A percentile compares a stretch with the other conserved stretches of the same genome.
phyloP scores from a whole-genome alignment of 2,329 filamentous ascomycete genomes.

The Aplosporella prunicola region DNA sequence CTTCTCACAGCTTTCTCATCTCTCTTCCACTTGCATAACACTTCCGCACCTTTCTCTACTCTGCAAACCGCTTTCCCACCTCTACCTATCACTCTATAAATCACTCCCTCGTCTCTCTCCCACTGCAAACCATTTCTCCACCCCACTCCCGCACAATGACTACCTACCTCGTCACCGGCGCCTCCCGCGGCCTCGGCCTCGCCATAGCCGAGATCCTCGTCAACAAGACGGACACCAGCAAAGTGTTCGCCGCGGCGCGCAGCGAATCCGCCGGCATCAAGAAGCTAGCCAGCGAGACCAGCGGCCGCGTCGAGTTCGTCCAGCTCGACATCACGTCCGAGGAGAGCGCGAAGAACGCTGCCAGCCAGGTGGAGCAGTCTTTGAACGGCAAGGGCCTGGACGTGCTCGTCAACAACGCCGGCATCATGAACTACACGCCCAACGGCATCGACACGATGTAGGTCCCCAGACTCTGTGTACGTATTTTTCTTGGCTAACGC shows the following conservation, averaged over 20 bases:
- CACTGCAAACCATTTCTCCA: too few species aligned
- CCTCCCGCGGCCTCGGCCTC: slow-evolving; percentile 28
- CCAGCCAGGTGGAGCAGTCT: slow-evolving; percentile 19
- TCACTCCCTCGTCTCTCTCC: too few species aligned
- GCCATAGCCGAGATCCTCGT: slow-evolving; percentile 25
- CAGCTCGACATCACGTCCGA: slow-evolving; percentile 35
- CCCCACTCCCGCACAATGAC: too few species aligned
- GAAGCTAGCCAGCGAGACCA: slow-evolving; percentile 25
- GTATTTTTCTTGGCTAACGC: background rate
- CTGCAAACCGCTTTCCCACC: too few species aligned
- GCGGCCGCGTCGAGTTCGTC: slow-evolving; percentile 17
- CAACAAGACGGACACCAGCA: slow-evolving; percentile 24
- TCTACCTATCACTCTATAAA: too few species aligned
- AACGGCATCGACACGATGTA: slow-evolving; percentile 3
- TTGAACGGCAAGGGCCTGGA: slow-evolving; percentile 1
- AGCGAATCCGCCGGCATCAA: slow-evolving; percentile 25
- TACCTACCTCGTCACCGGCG: slow-evolving; percentile 27
- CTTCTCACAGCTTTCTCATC: too few species aligned
- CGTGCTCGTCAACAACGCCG: slow-evolving; percentile 6
- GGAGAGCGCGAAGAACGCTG: slow-evolving; percentile 28
- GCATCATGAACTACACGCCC: background rate
- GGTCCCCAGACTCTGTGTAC: background rate
- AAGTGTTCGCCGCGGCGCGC: slow-evolving; percentile 33
- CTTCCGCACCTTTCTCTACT: too few species aligned
- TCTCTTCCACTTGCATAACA: too few species aligned